phyloP scores from a whole-genome alignment of 176 grass and related monocot species.

The Cymbopogon citratus region DNA sequence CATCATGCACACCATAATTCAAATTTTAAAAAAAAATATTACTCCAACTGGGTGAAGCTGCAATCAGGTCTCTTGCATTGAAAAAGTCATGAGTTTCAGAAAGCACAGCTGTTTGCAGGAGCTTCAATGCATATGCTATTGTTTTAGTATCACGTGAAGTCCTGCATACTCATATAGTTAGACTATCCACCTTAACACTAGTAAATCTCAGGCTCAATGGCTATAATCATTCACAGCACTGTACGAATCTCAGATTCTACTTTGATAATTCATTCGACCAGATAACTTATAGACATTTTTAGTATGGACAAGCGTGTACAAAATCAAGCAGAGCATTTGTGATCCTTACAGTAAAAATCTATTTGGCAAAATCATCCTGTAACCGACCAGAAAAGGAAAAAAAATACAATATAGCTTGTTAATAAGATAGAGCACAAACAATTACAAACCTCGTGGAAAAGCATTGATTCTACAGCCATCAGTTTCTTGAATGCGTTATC shows the following conservation, averaged over 20 bases:
- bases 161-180: background rate
- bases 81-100: background rate
- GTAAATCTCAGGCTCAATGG: background rate
- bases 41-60: background rate
- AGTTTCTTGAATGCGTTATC: slow-evolving; percentile 86
- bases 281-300: background rate
- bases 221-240: background rate
- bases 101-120: background rate
- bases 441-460: slow-evolving; percentile 66
- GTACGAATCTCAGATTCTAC: background rate
- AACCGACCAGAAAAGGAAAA: background rate
- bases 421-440: background rate
- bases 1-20: background rate
- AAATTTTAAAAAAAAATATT: background rate
- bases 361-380: background rate
- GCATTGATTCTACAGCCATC: slow-evolving; percentile 55
- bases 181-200: background rate
- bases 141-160: background rate
- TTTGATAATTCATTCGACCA: background rate
- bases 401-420: slow-evolving; percentile 4
- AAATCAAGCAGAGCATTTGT: background rate
- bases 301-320: background rate
- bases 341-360: background rate
- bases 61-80: background rate
- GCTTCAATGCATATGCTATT: background rate